Conservation (phyloP, 768 basidiomycete species). For the Favolaschia claudopus region DNA sequence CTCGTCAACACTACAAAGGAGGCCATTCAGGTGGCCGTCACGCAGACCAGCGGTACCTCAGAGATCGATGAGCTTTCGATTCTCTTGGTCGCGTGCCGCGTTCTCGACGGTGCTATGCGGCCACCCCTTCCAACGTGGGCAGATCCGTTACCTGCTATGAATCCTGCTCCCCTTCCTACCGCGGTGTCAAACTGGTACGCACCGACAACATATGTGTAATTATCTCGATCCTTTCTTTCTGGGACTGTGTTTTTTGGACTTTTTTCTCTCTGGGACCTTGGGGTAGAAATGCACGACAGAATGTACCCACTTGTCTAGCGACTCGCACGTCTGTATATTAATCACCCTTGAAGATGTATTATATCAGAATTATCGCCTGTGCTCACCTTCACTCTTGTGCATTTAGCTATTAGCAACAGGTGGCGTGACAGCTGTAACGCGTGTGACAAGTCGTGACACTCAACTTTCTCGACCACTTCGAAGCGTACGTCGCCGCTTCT, state of each 20-base stretch:
- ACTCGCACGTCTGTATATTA: constrained; percentile 19
- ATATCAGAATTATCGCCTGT: no score
- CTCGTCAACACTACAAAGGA: constrained; percentile 61
- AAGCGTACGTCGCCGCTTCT: no score
- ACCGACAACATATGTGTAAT: constrained; percentile 52
- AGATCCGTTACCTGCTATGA: constrained; percentile 21
- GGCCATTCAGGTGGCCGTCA: constrained; percentile 85
- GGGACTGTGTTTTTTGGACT: constrained; percentile 26
- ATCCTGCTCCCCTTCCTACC: constrained; percentile 31
- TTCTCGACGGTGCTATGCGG: constrained; percentile 18
- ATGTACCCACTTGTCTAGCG: constrained; percentile 35
- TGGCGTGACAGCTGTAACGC: no score
- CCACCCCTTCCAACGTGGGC: constrained; percentile 3
- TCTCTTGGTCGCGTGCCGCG: constrained; percentile 27
- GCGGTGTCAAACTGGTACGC: constrained; percentile 26
- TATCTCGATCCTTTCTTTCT: constrained; percentile 33
- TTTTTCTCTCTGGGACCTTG: constrained; percentile 34
- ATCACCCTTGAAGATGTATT: constrained; percentile 24
- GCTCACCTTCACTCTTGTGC: no score
- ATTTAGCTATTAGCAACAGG: no score
- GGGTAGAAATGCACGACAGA: constrained; percentile 17
- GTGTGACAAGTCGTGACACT: no score
- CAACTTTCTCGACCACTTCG: no score
- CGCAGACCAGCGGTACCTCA: constrained; percentile 62
- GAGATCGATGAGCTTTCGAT: constrained; percentile 32